Conservation (phyloP, 1,284 basidiomycete genomes). For the Marasmius oreades region DNA sequence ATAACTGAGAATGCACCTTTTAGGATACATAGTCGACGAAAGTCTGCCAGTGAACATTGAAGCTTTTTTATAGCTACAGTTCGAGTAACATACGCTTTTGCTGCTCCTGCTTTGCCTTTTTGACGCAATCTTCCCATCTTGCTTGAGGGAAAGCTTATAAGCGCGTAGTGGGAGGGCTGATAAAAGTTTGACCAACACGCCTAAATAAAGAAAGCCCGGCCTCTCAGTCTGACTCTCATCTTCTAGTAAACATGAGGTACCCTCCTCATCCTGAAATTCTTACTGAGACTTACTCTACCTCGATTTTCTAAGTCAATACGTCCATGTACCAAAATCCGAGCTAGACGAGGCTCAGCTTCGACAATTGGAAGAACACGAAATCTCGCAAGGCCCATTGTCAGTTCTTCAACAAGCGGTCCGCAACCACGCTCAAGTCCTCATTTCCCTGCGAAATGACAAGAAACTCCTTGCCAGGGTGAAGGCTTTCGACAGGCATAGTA, state of each 20-base stretch:
- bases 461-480: conserved; percentile 97
- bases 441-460: conserved; percentile 97
- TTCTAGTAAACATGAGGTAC: conserved; percentile 17
- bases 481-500: conserved; percentile 98
- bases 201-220: conserved; percentile 2
- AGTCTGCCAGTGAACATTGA: conserved; percentile 96
- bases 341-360: conserved; percentile 95
- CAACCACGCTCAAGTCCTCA: conserved; percentile 97
- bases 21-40: conserved; percentile 94
- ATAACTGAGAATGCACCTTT: conserved; percentile 65
- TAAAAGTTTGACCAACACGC: conserved; percentile 7
- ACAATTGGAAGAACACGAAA: conserved; percentile 95
- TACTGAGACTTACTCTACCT: conserved; percentile 9
- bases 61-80: conserved; percentile 89
- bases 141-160: background rate
- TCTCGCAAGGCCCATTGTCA: conserved; percentile 95
- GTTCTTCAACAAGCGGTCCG: conserved; percentile 97
- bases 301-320: conserved; percentile 76
- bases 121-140: conserved; percentile 86
- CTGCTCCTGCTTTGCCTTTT: conserved; percentile 90
- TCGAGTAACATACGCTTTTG: conserved; percentile 93
- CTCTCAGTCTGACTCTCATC: conserved; percentile 2
- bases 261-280: background rate
- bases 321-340: conserved; percentile 95
- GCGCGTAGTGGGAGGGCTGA: background rate